Base-by-base conservation (phyloP, 192 early-diverging fungal species). In the Spizellomyces punctatus region DNA sequence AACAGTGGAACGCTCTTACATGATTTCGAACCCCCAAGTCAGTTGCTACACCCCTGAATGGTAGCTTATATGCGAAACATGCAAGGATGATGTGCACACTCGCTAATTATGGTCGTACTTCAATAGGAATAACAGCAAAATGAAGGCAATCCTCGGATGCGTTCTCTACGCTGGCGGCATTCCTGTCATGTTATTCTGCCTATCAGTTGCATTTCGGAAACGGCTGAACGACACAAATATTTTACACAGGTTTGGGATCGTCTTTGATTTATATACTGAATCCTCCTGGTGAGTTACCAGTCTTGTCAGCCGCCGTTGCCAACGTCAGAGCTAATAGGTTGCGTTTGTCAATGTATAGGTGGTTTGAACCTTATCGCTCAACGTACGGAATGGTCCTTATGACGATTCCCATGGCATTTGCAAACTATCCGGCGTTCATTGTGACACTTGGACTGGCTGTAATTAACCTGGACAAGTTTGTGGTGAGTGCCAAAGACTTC, bases 91-190 rank as follows among this genome's bases (percentile, higher is more conserved):
- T 36, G 3, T 36, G 27, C 27, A 36, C 27, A 36, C 27, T 36
- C 27, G 27, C 27, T 36, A 36, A 36, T 3, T 36, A 36, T 36
- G 3, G 27, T 36, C 27, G 27, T 36, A 3, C 3, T 3, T 36
- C 6, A 22, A 6, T 22, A 60, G 58, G 58, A 43, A 64, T 47
- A 27, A 48, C 12, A 48, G 64, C 64, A 59, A 65, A 27, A 47
- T n/a, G 9, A 67, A 66, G 46, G 72, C 64, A 14, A 67, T 74
- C 4, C 44, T 50, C n/a, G 72, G 72, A 8, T 74, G 72, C 56
- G 45, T 74, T 19, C 42, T 74, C n/a, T 74, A 67, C 36, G 72
- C 72, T 41, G 63, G 54, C 14, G 72, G 72, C 16, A 74, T 74
- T 27, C 72, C 72, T 5, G 16, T 74, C 17, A 19, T 58, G 8